Percentiles rank a stretch among this genome's conserved stretches.
These are phyloP conservation scores for Daldinia vernicosa DNA, from an alignment of 495 filamentous ascomycete species.

Conservation along the genomic window DNA sequence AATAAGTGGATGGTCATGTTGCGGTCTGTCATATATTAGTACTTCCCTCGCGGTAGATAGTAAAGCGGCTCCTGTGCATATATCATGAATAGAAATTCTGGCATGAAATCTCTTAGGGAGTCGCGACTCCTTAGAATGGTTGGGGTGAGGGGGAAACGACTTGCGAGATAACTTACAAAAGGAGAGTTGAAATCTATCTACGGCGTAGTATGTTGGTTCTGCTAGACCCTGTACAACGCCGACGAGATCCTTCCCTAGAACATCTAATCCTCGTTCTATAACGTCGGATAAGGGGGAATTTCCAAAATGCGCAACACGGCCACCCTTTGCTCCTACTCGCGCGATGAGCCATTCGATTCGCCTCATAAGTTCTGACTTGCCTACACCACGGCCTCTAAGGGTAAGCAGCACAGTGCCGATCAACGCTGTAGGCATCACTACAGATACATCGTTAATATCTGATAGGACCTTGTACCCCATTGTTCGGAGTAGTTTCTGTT, in stretches of 20 bases:
- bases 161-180: slow-evolving; percentile 63
- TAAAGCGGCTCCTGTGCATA: neutral
- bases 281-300: slow-evolving; percentile 77
- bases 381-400: slow-evolving; percentile 89
- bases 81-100: neutral
- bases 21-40: slow-evolving; percentile 59
- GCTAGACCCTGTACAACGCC: slow-evolving; percentile 78
- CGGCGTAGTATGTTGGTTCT: slow-evolving; percentile 90
- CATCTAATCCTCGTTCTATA: slow-evolving; percentile 89
- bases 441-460: slow-evolving; percentile 94
- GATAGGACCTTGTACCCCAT: slow-evolving; percentile 90
- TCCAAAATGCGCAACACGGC: slow-evolving; percentile 92
- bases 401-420: slow-evolving; percentile 95
- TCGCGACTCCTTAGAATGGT: neutral
- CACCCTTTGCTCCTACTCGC: slow-evolving; percentile 83
- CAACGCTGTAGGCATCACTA: slow-evolving; percentile 96
- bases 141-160: too few relatives aligned
- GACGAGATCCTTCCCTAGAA: slow-evolving; percentile 87
- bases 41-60: neutral
- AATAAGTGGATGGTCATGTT: slow-evolving; percentile 99
- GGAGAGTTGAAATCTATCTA: slow-evolving; percentile 94
- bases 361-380: slow-evolving; percentile 82
- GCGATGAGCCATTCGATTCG: slow-evolving; percentile 90
- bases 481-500: slow-evolving; percentile 75
- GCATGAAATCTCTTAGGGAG: neutral